phyloP scores from a whole-genome alignment of 352 stramenopile species.

The Globisporangium alternatum region DNA sequence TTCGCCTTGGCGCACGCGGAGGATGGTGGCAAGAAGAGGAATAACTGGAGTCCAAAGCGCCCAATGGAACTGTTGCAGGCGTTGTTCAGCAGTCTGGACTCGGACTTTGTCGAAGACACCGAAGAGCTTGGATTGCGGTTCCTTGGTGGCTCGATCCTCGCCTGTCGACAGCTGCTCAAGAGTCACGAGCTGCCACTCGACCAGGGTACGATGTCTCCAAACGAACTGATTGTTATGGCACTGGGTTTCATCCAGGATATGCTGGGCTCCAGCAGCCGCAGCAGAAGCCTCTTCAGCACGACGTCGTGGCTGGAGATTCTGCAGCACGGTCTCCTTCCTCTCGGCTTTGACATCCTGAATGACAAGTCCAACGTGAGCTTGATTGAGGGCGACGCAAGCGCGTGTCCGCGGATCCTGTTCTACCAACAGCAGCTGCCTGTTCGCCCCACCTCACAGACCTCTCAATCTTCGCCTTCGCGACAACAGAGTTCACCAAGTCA shows the following conservation, averaged over 20 bases:
- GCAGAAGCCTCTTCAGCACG: conserved; percentile 31
- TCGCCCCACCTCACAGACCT: conserved; percentile 8
- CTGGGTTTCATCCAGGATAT: conserved; percentile 57
- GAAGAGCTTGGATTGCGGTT: conserved; percentile 34
- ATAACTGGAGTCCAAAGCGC: conserved; percentile 31
- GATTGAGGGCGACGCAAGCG: neutral
- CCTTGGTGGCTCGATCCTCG: conserved; percentile 54
- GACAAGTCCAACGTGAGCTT: conserved; percentile 14
- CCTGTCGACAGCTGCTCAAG: conserved; percentile 41
- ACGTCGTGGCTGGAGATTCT: conserved; percentile 61
- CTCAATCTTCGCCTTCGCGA: neutral
- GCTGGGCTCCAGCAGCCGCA: conserved; percentile 35
- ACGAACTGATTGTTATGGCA: conserved; percentile 38
- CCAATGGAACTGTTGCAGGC: conserved; percentile 51
- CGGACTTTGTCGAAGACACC: conserved; percentile 30
- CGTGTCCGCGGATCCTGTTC: conserved; percentile 33
- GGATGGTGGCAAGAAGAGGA: conserved; percentile 16
- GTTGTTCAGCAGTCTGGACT: conserved; percentile 45
- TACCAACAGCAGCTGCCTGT: conserved; percentile 48
- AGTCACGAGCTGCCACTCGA: conserved; percentile 22
- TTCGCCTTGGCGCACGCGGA: conserved; percentile 38
- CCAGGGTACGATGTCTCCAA: conserved; percentile 16
- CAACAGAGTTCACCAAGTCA: neutral
- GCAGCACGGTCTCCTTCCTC: conserved; percentile 46
- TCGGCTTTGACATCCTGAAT: conserved; percentile 56